These are phyloP conservation scores for Isabelozyma rhagii DNA, from an alignment of 805 yeast genomes.

Conservation along the genomic window DNA sequence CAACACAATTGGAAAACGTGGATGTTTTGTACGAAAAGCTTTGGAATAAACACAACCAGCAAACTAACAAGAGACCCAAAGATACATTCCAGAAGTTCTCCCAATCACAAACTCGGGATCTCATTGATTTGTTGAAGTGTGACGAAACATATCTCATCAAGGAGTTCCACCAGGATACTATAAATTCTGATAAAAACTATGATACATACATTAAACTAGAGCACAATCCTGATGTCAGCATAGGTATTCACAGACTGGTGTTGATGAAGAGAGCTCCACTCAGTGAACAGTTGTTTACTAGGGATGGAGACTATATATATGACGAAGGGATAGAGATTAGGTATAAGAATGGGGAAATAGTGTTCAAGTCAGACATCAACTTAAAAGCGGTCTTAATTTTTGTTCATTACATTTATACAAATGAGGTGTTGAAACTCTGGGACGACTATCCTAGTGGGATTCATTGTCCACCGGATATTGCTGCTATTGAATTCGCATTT, in stretches of 20 bases:
- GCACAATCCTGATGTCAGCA: slow-evolving; percentile 12
- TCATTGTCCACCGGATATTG: slow-evolving; percentile 26
- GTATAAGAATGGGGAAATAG: slow-evolving; percentile 11
- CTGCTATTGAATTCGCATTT: slow-evolving; percentile 24
- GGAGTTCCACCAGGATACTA: neutral
- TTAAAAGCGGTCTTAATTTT: slow-evolving; percentile 38
- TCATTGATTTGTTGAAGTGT: slow-evolving; percentile 2
- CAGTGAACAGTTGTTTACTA: slow-evolving; percentile 19
- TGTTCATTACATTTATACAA: slow-evolving; percentile 50
- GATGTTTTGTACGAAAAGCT: slow-evolving; percentile 6
- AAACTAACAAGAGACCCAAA: slow-evolving; percentile 7
- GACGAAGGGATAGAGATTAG: slow-evolving; percentile 22
- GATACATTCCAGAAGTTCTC: slow-evolving; percentile 13
- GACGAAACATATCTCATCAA: slow-evolving; percentile 1
- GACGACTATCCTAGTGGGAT: slow-evolving; percentile 24
- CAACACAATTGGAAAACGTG: neutral
- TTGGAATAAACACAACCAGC: slow-evolving; percentile 10
- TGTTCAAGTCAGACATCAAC: slow-evolving; percentile 20
- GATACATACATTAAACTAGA: slow-evolving; percentile 32
- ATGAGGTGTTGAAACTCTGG: slow-evolving; percentile 46
- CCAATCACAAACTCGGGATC: slow-evolving; percentile 1
- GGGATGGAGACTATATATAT: slow-evolving; percentile 18
- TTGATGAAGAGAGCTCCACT: slow-evolving; percentile 27
- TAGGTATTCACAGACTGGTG: slow-evolving; percentile 36
- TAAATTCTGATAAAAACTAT: slow-evolving; percentile 22